These are phyloP conservation scores for Cystobasidium pallidum DNA, from an alignment of 1,284 basidiomycete species.

Conservation along the genomic window DNA sequence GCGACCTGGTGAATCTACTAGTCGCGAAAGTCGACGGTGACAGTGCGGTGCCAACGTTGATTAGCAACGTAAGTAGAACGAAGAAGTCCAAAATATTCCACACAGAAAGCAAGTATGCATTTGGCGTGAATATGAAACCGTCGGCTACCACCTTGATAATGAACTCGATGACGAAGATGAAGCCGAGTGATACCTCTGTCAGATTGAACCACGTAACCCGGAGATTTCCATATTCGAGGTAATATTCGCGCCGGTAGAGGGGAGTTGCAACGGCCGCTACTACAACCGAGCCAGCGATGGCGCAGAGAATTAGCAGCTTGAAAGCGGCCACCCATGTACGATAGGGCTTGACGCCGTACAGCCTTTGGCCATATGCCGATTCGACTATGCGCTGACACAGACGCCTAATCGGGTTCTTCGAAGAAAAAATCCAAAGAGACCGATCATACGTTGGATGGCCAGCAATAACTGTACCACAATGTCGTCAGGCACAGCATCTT, in stretches of 20 bases:
- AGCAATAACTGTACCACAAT: conserved; percentile 65
- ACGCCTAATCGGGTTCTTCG: conserved; percentile 73
- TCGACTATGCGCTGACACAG: conserved; percentile 83
- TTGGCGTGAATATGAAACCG: conserved; percentile 86
- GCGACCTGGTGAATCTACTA: conserved; percentile 76
- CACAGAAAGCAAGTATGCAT: conserved; percentile 86
- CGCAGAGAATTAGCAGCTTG: conserved; percentile 72
- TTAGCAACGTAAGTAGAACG: conserved; percentile 77
- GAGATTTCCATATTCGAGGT: conserved; percentile 64
- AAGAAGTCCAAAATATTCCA: conserved; percentile 93
- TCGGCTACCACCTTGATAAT: conserved; percentile 90
- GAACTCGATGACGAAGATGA: conserved; percentile 80
- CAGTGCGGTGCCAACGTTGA: conserved; percentile 79
- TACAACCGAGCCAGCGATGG: conserved; percentile 81
- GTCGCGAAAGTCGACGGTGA: conserved; percentile 74
- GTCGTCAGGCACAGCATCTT: neutral
- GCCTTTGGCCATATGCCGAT: conserved; percentile 68
- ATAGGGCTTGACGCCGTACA: conserved; percentile 52
- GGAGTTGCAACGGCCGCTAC: conserved; percentile 86
- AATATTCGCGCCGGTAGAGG: conserved; percentile 77
- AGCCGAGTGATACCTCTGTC: conserved; percentile 74
- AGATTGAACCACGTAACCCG: conserved; percentile 86
- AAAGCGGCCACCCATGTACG: conserved; percentile 69
- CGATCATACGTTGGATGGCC: conserved; percentile 89
- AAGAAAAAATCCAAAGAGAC: conserved; percentile 86